Percentiles rank a stretch among this genome's conserved stretches.
Conservation (phyloP, 192 early-diverging fungal genomes). For the Fimicolochytrium jonesii region DNA sequence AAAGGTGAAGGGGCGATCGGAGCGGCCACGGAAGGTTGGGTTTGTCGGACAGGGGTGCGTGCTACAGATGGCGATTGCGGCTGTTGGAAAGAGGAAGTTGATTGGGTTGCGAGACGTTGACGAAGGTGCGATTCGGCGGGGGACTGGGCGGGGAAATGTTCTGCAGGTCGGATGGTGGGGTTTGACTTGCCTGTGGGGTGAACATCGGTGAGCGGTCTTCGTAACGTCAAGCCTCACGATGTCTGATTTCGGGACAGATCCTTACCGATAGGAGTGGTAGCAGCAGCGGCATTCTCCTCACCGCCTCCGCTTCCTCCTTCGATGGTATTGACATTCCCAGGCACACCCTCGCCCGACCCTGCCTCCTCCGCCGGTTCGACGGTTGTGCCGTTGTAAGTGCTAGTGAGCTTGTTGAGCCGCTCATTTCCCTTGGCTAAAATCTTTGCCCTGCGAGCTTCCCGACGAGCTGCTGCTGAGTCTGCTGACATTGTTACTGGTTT, state of each 20-base stretch:
- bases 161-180: not conserved
- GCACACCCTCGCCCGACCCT: too few species aligned
- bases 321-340: too few species aligned
- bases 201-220: too few species aligned
- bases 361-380: not conserved
- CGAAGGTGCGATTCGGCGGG: not conserved
- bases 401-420: conserved; percentile 9
- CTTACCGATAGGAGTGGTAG: too few species aligned
- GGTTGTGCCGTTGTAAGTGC: conserved; percentile 12
- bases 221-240: too few species aligned
- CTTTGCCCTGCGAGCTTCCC: conserved; percentile 20
- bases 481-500: too few species aligned
- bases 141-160: not conserved
- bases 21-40: too few species aligned
- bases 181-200: too few species aligned
- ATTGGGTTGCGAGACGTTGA: not conserved
- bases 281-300: too few species aligned
- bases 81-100: not conserved
- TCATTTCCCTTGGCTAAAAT: conserved; percentile 15
- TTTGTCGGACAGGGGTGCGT: not conserved
- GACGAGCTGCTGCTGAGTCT: conserved; percentile 2
- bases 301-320: too few species aligned
- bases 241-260: too few species aligned
- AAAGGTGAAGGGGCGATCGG: too few species aligned
- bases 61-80: not conserved